Base-by-base conservation (phyloP, 2,329 filamentous ascomycete species). In the Parastagonospora nodorum region DNA sequence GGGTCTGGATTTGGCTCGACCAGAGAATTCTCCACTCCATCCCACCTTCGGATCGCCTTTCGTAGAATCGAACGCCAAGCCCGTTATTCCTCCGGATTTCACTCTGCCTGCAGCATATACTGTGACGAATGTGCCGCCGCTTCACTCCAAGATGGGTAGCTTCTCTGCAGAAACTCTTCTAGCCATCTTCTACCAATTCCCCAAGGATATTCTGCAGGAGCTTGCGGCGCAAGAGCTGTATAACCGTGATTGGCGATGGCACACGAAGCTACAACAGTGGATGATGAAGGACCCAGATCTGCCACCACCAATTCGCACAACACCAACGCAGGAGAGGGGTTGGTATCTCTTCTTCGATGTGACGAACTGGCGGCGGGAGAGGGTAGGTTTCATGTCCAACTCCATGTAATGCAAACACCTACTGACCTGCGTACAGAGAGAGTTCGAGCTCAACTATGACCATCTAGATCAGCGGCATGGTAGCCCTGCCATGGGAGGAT, bases 171-270 rank as follows among this genome's bases (percentile, higher is more conserved):
- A 88, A 67, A 88, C 86, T 0, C 76, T 88, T 4, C 86, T 88
- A 67, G 85, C 84, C 65, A 86, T 88, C 52, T 88, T 88, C 77
- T 88, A 88, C 73, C 85, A 84, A 55, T 82, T 84, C 75, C 84
- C 85, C 11, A 77, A 83, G 51, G 85, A 88, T 63, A 80, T 87
- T 48, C 78, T 85, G 68, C 86, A 88, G 65, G 86, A 88, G 64
- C 75, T 86, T 39, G 85, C 85, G 5, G 85, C 85, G 7, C 78
- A 81, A 50, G 85, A 88, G 65, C 72, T 88, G 63, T 80, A 76
- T 61, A 73, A 73, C 29, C 76, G 79, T 29, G 78, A 80, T 54
- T 83, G 80, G 80, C 73, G 80, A 43, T 83, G 79, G 75, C 80
- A 83, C 70, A 82, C 77, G 60, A 72, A 78, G 46, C 74, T 82